Base-by-base conservation (phyloP, 1,284 basidiomycete species). In the Laetiporus sulphureus region DNA sequence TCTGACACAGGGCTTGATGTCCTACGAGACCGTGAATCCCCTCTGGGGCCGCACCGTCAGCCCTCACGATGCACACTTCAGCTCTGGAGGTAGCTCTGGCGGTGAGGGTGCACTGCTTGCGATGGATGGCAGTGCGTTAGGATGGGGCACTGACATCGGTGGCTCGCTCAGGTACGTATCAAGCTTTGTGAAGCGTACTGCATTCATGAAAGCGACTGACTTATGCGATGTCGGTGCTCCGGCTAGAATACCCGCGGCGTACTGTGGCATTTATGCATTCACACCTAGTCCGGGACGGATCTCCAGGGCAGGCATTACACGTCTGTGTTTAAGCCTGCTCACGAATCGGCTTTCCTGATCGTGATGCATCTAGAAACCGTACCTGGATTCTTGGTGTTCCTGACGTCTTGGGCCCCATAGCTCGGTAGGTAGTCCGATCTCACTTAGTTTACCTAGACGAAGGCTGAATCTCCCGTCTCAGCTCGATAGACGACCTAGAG, bases 1-100 rank as follows among this genome's bases (percentile, higher is more conserved):
- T 57, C 71, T 86, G 15, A 75, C 79, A 2, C 84, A 92, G 63
- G 90, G 88, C 0, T 78, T 94, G 71, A 76, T 93, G 45, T 76
- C 84, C 2, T 92, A 91, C 53, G 91, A 95, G 61, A 91, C 89
- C 56, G 64, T 61, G n/a, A 94, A 94, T 57, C 86, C 89, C 2
- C 62, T 93, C 5, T 94, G 83, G 69, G 89, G 89, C 0, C 65
- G 71, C 11, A 79, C 87, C 0, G 65, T 66, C 23, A 91, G 92
- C 56, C 90, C 91, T 0, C 79, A 79, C 64, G 75, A 72, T 44
- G 59, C 69, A 8, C 59, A 66, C 1, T 81, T 83, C 54, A 83
- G 82, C 0, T 75, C 71, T 38, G 90, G 91, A 18, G 91, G 90
- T 3, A 83, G 78, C 32, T 81, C 80, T 4, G 90, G 90, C 6